A percentile compares a stretch with the other conserved stretches of the same genome.
phyloP scores from a whole-genome alignment of 345 rosid species.

The Zanthoxylum bungeanum region DNA sequence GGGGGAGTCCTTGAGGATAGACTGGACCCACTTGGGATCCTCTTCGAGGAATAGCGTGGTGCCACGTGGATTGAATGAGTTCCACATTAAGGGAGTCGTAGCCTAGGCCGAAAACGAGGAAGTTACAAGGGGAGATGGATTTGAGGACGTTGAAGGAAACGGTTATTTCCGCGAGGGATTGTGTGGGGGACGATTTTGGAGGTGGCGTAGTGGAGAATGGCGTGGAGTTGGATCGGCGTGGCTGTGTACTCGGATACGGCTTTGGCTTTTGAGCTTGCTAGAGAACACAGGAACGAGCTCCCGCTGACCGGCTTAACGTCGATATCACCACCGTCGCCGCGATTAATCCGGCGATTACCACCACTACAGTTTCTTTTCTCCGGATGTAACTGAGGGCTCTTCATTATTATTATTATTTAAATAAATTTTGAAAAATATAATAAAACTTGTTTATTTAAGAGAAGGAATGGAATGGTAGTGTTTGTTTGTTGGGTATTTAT shows the following conservation, averaged over 20 bases:
- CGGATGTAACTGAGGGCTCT: constrained; percentile 11
- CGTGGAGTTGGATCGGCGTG: constrained; percentile 56
- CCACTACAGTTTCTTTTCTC: constrained; percentile 33
- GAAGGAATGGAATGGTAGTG: too few species aligned
- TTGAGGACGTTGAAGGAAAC: constrained; percentile 52
- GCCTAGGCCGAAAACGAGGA: constrained; percentile 74
- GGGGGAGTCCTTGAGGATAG: constrained; percentile 44
- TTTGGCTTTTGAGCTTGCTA: constrained; percentile 23
- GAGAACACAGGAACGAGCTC: constrained; percentile 39
- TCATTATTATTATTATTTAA: constrained; percentile 11
- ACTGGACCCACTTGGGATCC: constrained; percentile 58
- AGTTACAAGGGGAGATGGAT: constrained; percentile 49
- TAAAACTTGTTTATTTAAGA: too few species aligned
- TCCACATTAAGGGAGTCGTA: constrained; percentile 79
- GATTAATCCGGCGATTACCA: constrained; percentile 40
- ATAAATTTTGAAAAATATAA: not conserved
- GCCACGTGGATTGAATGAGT: constrained; percentile 65
- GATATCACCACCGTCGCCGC: constrained; percentile 44
- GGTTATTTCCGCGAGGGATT: constrained; percentile 45
- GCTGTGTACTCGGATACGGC: constrained; percentile 31
- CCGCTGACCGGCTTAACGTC: constrained; percentile 30
- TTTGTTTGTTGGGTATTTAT: too few species aligned
- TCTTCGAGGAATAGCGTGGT: constrained; percentile 73
- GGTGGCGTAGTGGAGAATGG: constrained; percentile 76
- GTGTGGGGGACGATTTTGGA: constrained; percentile 56